Base-by-base conservation (phyloP, 768 basidiomycete species). In the Hygrocybe punicea region DNA sequence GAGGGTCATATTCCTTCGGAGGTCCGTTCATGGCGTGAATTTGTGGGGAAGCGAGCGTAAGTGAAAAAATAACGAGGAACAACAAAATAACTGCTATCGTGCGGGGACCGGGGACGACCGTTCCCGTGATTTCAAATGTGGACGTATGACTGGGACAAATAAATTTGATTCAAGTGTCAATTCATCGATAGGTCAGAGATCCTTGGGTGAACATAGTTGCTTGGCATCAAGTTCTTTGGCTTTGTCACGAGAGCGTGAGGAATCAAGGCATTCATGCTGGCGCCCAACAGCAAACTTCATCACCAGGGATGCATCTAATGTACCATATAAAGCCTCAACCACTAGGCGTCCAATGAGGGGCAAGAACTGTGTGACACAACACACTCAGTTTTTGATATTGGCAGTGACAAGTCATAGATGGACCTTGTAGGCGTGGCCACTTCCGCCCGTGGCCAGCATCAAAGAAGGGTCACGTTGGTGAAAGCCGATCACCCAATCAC, bases 1-100 rank as follows among this genome's bases (percentile, higher is more conserved):
- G 94, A 98, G 71, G 96, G 94, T 17, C 84, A 78, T 34, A 87
- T 96, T 62, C 96, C 96, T 33, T 79, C 87, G 1, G 96, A 98
- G 71, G 94, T 99, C 65, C 82, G 81, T 64, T 92, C 91, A 33
- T 98, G 95, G 95, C 77, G 83, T 56, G 91, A 95, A 71, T 98
- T 92, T 69, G 84, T 93, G 44, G 91, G 91, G 13, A 74, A 75
- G 59, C 80, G 81, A 52, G 87, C 85, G 36, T 91, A 63, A 79
- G 13, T 16, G 4, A 6, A 52, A n/a, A 59, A 36, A 42, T 46
- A 55, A 47, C 45, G 40, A 58, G 59, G 58, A 42, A 60, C 54
- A 29, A 21, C 29, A 53, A 59, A 40, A 46, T 58, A 51, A 39
- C 23, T 23, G 46, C 17, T n/a, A 47, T 19, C n/a, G 21, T 19